These are phyloP conservation scores for Rachicladosporium sp. DNA, from an alignment of 2,329 filamentous ascomycete species.

Conservation along the genomic window DNA sequence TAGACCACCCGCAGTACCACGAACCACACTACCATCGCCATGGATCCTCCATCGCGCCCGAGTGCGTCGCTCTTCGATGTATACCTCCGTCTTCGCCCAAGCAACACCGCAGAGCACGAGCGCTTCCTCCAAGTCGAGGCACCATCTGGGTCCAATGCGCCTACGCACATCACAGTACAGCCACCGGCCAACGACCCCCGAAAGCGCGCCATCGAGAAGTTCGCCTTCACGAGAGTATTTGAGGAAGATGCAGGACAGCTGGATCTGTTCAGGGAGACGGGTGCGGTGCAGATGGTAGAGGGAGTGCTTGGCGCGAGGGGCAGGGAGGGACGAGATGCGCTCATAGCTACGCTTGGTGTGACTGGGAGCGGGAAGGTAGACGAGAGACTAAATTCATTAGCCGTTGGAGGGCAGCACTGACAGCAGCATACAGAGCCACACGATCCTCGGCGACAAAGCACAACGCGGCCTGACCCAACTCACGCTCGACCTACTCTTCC, in stretches of 20 bases:
- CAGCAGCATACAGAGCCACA: conserved; percentile 59
- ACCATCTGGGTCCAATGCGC: conserved; percentile 20
- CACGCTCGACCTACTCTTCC: conserved; percentile 78
- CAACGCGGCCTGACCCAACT: conserved; percentile 89
- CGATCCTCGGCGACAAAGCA: conserved; percentile 75
- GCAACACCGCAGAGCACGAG: conserved; percentile 33
- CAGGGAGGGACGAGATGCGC: conserved; percentile 71
- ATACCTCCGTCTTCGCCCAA: conserved; percentile 62
- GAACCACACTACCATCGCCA: neutral
- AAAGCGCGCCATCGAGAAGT: conserved; percentile 80
- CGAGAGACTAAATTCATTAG: neutral
- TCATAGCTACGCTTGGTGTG: conserved; percentile 83
- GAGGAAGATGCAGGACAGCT: conserved; percentile 75
- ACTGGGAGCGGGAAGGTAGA: conserved; percentile 89
- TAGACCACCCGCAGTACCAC: no score
- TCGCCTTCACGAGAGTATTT: conserved; percentile 88
- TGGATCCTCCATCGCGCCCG: neutral
- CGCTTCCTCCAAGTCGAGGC: conserved; percentile 70
- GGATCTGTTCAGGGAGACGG: conserved; percentile 73
- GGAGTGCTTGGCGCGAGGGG: conserved; percentile 64
- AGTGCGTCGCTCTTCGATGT: conserved; percentile 67
- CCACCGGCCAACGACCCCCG: conserved; percentile 67
- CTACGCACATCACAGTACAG: conserved; percentile 41
- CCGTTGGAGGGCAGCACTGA: conserved; percentile 5
- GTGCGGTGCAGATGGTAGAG: conserved; percentile 62